Evolutionary conservation across 345 rosid species (phyloP), one percentile per base, ranked within the genome.

Genomic region (Salix dunnii): DNA sequence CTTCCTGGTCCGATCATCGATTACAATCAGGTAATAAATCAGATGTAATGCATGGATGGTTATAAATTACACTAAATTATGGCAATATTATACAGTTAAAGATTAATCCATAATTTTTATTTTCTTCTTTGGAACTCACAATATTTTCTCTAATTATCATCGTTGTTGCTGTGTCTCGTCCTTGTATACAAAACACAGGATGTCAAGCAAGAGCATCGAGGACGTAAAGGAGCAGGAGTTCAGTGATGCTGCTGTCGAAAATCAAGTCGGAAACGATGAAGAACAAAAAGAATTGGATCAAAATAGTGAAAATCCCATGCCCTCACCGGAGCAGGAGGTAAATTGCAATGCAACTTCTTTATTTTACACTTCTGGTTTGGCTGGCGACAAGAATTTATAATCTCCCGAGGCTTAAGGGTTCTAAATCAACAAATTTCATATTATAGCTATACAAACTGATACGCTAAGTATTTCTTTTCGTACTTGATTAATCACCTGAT

Each of bases 251-350:
- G 13, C 27, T 49, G 70, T 49, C 1, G 62, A 66, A 9, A 71
- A 64, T 9, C 78, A 73, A 76, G 76, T n/a, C 27, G 84, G 60
- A 2, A 74, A 23, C 7, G 80, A 71, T 8, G 79, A 2, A 20
- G 55, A 84, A 38, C 28, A 69, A 20, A 70, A 72, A 46, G 83
- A 74, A 48, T 77, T 77, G 6, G 83, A 77, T 68, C 78, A 80
- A 53, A 63, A 42, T 20, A 79, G 78, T 21, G 79, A 67, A 73
- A 80, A 68, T 63, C 64, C 79, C 13, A 84, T 82, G 80, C 85
- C 87, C 33, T 78, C 88, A n/a, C 35, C 83, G 67, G 81, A 85
- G 82, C 71, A 77, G 21, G 90, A 87, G 92, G 96, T 87, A 12
- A 38, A 55, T 7, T 42, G 40, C 33, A 3, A 9, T 75, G 25